These are phyloP conservation scores for Mrakia frigida DNA, from an alignment of 768 basidiomycete species.

Conservation along the genomic window DNA sequence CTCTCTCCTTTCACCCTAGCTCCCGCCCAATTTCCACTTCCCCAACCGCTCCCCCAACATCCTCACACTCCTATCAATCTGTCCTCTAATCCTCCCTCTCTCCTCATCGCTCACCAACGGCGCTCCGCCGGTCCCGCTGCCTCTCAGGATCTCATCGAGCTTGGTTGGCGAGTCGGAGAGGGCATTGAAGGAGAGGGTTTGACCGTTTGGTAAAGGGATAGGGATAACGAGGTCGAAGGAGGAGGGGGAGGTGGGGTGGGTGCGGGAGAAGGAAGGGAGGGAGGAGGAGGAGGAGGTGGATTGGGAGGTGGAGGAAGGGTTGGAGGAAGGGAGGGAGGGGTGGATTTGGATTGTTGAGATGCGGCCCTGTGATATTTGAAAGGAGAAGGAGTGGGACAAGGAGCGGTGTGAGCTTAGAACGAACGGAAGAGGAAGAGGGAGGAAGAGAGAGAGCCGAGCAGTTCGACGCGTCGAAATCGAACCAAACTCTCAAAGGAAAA, in stretches of 20 bases:
- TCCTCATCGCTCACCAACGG: conserved; percentile 2
- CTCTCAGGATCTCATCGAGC: conserved; percentile 11
- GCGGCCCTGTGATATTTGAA: background rate
- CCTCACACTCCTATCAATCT: conserved; percentile 22
- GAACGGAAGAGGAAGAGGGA: too few species aligned
- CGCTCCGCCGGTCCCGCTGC: background rate
- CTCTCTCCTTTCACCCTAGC: background rate
- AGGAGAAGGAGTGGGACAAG: background rate
- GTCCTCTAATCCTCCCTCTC: conserved; percentile 8
- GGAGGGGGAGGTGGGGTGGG: background rate
- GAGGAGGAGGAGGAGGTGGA: background rate
- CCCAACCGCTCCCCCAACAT: conserved; percentile 14
- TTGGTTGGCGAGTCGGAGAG: conserved; percentile 16
- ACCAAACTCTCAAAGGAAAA: background rate
- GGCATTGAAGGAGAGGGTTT: conserved; percentile 19
- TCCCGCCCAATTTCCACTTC: conserved; percentile 13
- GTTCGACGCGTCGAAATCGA: background rate
- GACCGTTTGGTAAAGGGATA: conserved; percentile 3
- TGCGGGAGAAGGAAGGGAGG: conserved; percentile 11
- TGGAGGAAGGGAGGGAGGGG: background rate
- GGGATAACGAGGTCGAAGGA: conserved; percentile 16
- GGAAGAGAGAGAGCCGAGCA: too few species aligned
- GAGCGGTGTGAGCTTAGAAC: background rate
- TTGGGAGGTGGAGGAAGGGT: background rate
- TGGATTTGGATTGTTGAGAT: conserved; percentile 5